Percentiles rank a stretch among this genome's conserved stretches.
These are phyloP conservation scores for Hippophae rhamnoides DNA, from an alignment of 306 rosid genomes.

Conservation along the genomic window DNA sequence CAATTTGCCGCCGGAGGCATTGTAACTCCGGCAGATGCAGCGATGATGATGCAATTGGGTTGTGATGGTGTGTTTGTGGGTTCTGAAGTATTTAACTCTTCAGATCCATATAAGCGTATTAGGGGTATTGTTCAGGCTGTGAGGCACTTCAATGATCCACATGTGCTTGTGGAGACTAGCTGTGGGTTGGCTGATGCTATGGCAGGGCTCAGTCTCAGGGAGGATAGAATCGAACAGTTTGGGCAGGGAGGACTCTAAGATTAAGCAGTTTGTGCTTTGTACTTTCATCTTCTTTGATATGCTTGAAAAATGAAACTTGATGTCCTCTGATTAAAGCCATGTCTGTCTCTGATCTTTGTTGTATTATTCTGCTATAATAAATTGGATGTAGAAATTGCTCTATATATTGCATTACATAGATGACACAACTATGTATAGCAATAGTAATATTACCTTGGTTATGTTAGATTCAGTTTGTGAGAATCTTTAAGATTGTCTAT, in stretches of 20 bases:
- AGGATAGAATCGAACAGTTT: conserved; percentile 30
- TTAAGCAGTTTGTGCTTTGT: too few relatives aligned
- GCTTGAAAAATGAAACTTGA: too few relatives aligned
- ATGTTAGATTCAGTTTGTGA: too few relatives aligned
- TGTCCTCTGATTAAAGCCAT: too few relatives aligned
- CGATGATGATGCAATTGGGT: neutral
- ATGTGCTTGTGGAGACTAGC: conserved; percentile 22
- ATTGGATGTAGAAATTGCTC: too few relatives aligned
- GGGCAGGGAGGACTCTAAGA: conserved; percentile 13
- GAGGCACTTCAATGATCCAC: neutral
- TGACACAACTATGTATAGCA: too few relatives aligned
- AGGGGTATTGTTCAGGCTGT: neutral
- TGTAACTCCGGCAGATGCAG: neutral
- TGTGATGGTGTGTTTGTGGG: neutral
- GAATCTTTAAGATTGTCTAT: too few relatives aligned
- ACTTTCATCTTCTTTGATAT: too few relatives aligned
- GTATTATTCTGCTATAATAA: too few relatives aligned
- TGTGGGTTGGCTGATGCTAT: conserved; percentile 27
- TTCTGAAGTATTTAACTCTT: neutral
- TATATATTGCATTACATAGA: too few relatives aligned
- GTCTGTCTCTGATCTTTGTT: too few relatives aligned
- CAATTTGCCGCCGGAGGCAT: neutral
- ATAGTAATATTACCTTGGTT: too few relatives aligned
- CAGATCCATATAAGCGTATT: neutral
- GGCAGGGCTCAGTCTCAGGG: conserved; percentile 29